phyloP scores from a whole-genome alignment of 495 filamentous ascomycete genomes.

The Xylaria telfairii region DNA sequence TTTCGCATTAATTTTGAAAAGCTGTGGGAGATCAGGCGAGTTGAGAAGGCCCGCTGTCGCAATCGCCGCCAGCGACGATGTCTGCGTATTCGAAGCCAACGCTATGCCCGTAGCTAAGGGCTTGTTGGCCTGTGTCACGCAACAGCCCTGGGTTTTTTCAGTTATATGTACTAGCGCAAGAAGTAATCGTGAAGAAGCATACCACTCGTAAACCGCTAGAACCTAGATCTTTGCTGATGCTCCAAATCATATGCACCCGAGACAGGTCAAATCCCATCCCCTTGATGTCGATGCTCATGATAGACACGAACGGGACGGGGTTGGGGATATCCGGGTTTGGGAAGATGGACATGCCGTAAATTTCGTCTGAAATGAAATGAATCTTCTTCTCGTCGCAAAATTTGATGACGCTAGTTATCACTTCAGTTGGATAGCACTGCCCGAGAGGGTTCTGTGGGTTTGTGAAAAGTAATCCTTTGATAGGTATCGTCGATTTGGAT shows the following conservation, averaged over 20 bases:
- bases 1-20: not conserved
- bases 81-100: constrained; percentile 19
- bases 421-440: not conserved
- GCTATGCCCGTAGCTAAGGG: constrained; percentile 9
- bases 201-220: constrained; percentile 32
- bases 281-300: constrained; percentile 12
- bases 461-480: constrained; percentile 30
- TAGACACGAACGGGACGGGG: constrained; percentile 20
- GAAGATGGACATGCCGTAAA: constrained; percentile 41
- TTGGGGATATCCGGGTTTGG: not conserved
- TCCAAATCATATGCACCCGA: constrained; percentile 28
- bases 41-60: constrained; percentile 1
- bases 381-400: constrained; percentile 37
- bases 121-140: constrained; percentile 19
- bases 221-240: constrained; percentile 33
- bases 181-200: not conserved
- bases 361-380: constrained; percentile 44
- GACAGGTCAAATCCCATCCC: constrained; percentile 4
- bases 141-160: constrained; percentile 9
- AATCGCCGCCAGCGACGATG: constrained; percentile 10
- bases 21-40: not conserved
- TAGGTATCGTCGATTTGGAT: constrained; percentile 35
- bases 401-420: constrained; percentile 9
- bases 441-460: constrained; percentile 58
- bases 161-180: not conserved